Conservation (phyloP, 768 basidiomycete genomes). For the Xerocomellus intermedius region DNA sequence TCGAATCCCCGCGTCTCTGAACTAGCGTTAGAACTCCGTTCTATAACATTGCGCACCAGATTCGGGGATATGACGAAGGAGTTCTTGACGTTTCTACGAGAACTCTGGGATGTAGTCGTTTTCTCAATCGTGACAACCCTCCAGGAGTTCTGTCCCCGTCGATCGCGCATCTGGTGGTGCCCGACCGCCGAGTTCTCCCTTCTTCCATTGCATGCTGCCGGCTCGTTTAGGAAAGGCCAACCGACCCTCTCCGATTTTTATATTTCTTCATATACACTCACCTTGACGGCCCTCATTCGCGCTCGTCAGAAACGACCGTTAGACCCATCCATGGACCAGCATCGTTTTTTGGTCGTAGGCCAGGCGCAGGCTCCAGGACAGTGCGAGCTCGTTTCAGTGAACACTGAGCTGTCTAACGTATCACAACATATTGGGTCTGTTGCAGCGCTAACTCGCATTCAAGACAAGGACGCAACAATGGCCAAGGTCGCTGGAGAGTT, state of each 20-base stretch:
- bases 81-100: not conserved
- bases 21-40: not conserved
- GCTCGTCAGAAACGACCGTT: not conserved
- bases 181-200: conserved; percentile 10
- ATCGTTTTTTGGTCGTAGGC: conserved; percentile 2
- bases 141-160: not conserved
- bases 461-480: not conserved
- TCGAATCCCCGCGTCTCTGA: not conserved
- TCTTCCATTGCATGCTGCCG: not conserved
- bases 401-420: not conserved
- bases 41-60: not conserved
- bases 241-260: not conserved
- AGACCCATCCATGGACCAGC: not conserved
- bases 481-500: not conserved
- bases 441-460: not conserved
- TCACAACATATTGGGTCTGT: not conserved
- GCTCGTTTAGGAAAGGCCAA: not conserved
- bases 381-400: not conserved
- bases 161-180: conserved; percentile 11
- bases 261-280: conserved; percentile 5
- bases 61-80: not conserved
- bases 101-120: conserved; percentile 19
- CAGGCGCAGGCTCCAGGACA: not conserved
- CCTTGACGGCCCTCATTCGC: not conserved
- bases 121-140: conserved; percentile 9